Evolutionary conservation across 176 grass and related monocot species (phyloP).

Genomic region (Secale cereale): DNA sequence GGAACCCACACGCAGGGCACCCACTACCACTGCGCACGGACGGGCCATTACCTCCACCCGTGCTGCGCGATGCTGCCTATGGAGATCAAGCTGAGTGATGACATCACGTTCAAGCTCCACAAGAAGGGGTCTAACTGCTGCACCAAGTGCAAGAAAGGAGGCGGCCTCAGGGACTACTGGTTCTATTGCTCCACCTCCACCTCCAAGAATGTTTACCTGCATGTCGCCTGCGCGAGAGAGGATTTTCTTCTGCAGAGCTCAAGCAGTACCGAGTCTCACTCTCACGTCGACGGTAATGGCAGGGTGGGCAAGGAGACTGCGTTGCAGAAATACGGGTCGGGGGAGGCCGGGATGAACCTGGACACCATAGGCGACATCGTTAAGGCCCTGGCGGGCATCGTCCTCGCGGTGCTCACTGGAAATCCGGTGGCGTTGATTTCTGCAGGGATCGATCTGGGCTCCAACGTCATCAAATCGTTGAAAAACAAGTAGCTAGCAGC

Average conservation of each 20-base stretch:
- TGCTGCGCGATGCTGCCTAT: too few relatives aligned
- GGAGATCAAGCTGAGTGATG: too few relatives aligned
- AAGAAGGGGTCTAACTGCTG: not conserved
- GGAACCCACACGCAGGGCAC: too few relatives aligned
- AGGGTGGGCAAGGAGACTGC: not conserved
- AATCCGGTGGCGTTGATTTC: not conserved
- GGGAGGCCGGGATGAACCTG: not conserved
- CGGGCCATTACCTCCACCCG: too few relatives aligned
- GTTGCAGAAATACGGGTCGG: too few relatives aligned
- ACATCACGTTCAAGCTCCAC: too few relatives aligned
- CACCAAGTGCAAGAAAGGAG: too few relatives aligned
- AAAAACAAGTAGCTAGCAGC: too few relatives aligned
- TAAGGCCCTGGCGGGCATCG: not conserved
- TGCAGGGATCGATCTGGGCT: not conserved
- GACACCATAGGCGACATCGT: not conserved
- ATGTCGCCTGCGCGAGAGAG: not conserved
- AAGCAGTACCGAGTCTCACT: too few relatives aligned
- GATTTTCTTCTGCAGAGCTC: too few relatives aligned
- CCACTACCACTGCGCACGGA: too few relatives aligned
- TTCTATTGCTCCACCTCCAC: not conserved
- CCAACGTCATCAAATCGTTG: not conserved
- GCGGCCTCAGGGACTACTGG: not conserved
- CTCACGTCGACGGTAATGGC: not conserved
- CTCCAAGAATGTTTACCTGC: not conserved
- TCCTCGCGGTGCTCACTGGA: not conserved